Conservation (phyloP, 1,284 basidiomycete species). For the Grifola frondosa region DNA sequence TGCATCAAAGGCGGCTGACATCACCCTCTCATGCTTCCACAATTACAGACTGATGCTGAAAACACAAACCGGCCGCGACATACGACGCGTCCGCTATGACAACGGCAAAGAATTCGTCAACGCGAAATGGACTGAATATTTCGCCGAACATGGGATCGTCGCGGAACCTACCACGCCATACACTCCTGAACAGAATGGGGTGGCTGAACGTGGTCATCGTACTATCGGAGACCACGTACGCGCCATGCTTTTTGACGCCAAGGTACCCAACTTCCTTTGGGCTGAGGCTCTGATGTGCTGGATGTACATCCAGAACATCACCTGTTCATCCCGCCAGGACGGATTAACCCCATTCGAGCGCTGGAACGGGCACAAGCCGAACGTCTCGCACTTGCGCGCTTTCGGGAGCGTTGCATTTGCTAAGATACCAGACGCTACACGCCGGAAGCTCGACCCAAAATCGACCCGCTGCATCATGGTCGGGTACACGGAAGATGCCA, state of each 20-base stretch:
- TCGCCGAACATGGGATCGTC: conserved; percentile 25
- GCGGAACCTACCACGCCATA: conserved; percentile 26
- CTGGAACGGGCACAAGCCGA: conserved; percentile 14
- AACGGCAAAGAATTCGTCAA: conserved; percentile 31
- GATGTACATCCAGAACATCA: conserved; percentile 26
- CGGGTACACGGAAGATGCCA: no score
- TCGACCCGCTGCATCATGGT: no score
- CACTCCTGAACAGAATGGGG: conserved; percentile 35
- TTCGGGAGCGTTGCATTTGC: conserved; percentile 14
- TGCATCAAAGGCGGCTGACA: no score
- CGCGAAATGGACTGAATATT: conserved; percentile 14
- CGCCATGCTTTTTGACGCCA: conserved; percentile 16
- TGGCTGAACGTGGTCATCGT: conserved; percentile 34
- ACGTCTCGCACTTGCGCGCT: conserved; percentile 11
- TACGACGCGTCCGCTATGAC: conserved; percentile 31
- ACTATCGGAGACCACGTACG: conserved; percentile 14
- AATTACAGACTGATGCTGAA: no score
- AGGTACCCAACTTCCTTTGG: conserved; percentile 30
- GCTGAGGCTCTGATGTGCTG: conserved; percentile 21
- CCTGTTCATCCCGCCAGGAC: conserved; percentile 4
- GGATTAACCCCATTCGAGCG: conserved; percentile 18
- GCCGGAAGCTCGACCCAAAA: conserved; percentile 11
- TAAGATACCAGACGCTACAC: neutral
- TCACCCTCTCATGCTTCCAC: no score
- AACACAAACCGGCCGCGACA: no score